These are phyloP conservation scores for Saccharomycopsis sp. DNA, from an alignment of 805 yeast genomes.

Conservation along the genomic window DNA sequence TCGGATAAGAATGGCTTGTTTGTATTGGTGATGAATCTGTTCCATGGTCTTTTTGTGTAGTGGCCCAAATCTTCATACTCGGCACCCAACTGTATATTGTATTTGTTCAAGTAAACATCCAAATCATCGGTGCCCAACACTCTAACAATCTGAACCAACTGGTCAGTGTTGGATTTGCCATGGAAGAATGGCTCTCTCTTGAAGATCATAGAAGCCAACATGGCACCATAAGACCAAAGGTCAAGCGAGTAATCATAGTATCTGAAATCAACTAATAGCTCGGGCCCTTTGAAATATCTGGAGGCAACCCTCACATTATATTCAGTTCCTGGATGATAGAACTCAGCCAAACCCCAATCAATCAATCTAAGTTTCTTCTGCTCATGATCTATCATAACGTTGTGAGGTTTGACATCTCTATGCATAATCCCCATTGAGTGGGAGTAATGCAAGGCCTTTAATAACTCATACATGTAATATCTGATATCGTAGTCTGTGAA, in stretches of 20 bases:
- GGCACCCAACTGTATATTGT: slow-evolving; percentile 57
- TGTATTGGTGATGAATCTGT: slow-evolving; percentile 44
- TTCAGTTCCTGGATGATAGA: slow-evolving; percentile 81
- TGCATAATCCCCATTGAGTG: slow-evolving; percentile 95
- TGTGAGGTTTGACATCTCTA: slow-evolving; percentile 90
- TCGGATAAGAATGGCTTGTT: slow-evolving; percentile 45
- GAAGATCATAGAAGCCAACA: slow-evolving; percentile 82
- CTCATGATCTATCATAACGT: slow-evolving; percentile 83
- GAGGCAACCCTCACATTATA: slow-evolving; percentile 90
- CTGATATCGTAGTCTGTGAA: slow-evolving; percentile 68
- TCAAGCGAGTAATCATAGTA: slow-evolving; percentile 85
- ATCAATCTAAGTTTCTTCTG: slow-evolving; percentile 57
- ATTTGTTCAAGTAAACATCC: slow-evolving; percentile 54
- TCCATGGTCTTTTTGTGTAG: slow-evolving; percentile 62
- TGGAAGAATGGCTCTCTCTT: slow-evolving; percentile 89
- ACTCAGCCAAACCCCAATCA: slow-evolving; percentile 95
- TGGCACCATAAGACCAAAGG: slow-evolving; percentile 87
- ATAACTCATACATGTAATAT: slow-evolving; percentile 73
- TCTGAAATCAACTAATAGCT: slow-evolving; percentile 70
- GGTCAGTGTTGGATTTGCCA: slow-evolving; percentile 87
- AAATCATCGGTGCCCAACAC: slow-evolving; percentile 80
- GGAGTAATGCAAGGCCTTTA: slow-evolving; percentile 75
- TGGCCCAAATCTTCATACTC: slow-evolving; percentile 72
- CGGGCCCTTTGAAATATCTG: slow-evolving; percentile 88
- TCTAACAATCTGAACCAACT: slow-evolving; percentile 79